Evolutionary conservation across 2,329 filamentous ascomycete genomes (phyloP), one percentile per base, ranked within the genome.

Genomic region (Fusarium humuli): DNA sequence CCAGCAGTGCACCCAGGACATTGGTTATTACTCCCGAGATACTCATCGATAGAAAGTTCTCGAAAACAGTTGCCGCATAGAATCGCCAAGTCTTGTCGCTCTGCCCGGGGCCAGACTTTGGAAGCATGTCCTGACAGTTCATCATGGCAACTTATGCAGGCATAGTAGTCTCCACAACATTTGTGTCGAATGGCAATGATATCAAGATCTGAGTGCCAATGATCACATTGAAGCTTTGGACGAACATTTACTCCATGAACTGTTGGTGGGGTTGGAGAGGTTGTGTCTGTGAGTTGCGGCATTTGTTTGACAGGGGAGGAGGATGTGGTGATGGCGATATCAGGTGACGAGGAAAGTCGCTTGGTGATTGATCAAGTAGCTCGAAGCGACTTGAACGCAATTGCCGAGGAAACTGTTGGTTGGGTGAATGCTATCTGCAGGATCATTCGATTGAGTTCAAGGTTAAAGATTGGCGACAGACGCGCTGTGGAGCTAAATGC

Each of bases 131-230:
- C 63, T 12, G 62, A 48, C 10, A 67, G 14, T 2, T 66, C 44
- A 16, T 67, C 37, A 27, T 66, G 63, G 3, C 63, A 66, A 10
- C 62, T 66, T 44, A 66, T 66, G 8, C 63, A 66, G 14, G 62
- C 62, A 32, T 66, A 66, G 18, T 67, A 66, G 16, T 67, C 11
- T 25, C 4, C 29, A 30, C 63, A 66, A 5, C 63, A 66, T 45
- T 49, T 66, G 12, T 67, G 63, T 9, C 48, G 62, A 7, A 66
- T 66, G 2, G 63, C 63, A 1, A 66, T 46, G 1, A 66, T 67
- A 7, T 66, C 63, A 10, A 67, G 37, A n/a, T 50, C 48, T n/a
- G 62, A 66, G 18, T 27, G 40, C 63, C 63, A 66, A 22, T 66
- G 63, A 7, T 14, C 16, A 8, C 63, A 66, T 7, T 66, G 63